Evolutionary conservation across 441 rosid species (phyloP).

Genomic region (Croton laevigatus): DNA sequence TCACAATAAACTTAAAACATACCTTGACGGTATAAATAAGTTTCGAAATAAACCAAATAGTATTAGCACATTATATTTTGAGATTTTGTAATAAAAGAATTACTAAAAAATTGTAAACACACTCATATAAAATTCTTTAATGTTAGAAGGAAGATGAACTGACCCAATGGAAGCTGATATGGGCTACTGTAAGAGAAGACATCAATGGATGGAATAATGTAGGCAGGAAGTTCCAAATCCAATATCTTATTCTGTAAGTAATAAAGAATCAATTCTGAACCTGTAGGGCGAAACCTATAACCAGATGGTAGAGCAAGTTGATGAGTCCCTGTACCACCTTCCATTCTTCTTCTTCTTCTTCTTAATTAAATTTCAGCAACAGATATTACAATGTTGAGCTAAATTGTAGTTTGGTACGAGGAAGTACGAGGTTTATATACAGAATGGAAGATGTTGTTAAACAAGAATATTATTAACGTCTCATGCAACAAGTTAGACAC

Average conservation of each 20-base stretch:
- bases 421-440: neutral
- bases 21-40: too few relatives aligned
- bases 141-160: neutral
- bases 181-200: conserved; percentile 6
- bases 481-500: neutral
- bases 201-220: neutral
- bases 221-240: neutral
- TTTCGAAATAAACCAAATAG: too few relatives aligned
- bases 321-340: too few relatives aligned
- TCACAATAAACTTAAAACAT: too few relatives aligned
- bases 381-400: too few relatives aligned
- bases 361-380: too few relatives aligned
- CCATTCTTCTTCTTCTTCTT: too few relatives aligned
- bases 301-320: neutral
- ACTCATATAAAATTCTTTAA: too few relatives aligned
- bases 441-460: neutral
- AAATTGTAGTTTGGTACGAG: too few relatives aligned
- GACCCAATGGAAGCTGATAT: neutral
- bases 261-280: neutral
- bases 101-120: too few relatives aligned
- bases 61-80: too few relatives aligned
- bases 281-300: neutral
- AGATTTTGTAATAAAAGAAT: too few relatives aligned
- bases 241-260: conserved; percentile 2
- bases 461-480: neutral